Percentiles rank a stretch among this genome's conserved stretches.
Evolutionary conservation across 495 filamentous ascomycete genomes (phyloP).

Genomic region (Annulohypoxylon bovei): DNA sequence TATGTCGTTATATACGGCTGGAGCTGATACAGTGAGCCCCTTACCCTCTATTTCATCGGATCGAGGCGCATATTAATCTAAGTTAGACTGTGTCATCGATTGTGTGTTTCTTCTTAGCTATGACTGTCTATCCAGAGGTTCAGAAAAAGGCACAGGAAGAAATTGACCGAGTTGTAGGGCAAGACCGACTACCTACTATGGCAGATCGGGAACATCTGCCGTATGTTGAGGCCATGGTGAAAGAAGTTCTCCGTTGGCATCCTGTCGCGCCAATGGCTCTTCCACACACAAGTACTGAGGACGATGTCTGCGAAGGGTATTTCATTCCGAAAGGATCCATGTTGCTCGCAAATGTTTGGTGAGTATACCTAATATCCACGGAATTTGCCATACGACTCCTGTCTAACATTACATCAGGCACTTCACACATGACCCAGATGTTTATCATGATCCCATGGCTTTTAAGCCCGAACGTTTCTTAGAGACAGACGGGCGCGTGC

Average conservation of each 20-base stretch:
- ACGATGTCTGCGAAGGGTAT: constrained; percentile 61
- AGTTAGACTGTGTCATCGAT: constrained; percentile 50
- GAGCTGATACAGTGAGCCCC: constrained; percentile 54
- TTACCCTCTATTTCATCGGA: constrained; percentile 1
- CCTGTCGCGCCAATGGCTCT: constrained; percentile 55
- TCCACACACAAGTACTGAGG: constrained; percentile 57
- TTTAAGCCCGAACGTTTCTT: constrained; percentile 59
- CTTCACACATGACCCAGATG: constrained; percentile 50
- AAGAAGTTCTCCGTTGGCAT: constrained; percentile 59
- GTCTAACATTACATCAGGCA: constrained; percentile 25
- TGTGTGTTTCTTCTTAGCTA: constrained; percentile 59
- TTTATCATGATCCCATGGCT: constrained; percentile 52
- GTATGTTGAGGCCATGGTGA: constrained; percentile 55
- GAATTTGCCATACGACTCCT: no score
- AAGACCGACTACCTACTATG: constrained; percentile 53
- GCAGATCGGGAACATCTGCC: constrained; percentile 55
- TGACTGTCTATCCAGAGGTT: constrained; percentile 53
- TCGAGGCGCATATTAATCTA: neutral
- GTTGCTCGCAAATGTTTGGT: constrained; percentile 49
- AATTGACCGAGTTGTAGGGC: constrained; percentile 61
- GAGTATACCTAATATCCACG: neutral
- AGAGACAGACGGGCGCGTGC: constrained; percentile 41
- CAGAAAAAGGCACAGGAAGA: constrained; percentile 57
- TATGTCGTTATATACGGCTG: constrained; percentile 56
- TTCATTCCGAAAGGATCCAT: constrained; percentile 59